These are phyloP conservation scores for Oxytropis ochrocephala DNA, from an alignment of 306 rosid species.

Conservation along the genomic window DNA sequence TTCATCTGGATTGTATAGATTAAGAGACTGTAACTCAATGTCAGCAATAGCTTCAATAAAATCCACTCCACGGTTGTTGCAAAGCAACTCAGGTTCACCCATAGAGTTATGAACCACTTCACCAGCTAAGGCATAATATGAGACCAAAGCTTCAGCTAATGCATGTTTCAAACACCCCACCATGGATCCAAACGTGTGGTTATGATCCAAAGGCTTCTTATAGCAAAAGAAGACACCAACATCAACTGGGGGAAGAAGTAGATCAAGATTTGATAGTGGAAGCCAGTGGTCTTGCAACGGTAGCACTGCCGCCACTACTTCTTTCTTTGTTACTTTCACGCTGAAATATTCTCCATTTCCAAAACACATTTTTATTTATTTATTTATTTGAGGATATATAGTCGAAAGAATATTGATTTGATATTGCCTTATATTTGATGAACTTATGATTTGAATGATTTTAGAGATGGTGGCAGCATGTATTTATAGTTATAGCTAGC, in stretches of 20 bases:
- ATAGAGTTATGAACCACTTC: constrained; percentile 43
- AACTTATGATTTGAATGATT: too few species aligned
- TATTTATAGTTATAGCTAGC: too few species aligned
- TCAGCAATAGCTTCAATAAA: constrained; percentile 55
- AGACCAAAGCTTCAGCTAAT: constrained; percentile 37
- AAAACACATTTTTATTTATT: constrained; percentile 17
- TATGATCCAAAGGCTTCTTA: neutral
- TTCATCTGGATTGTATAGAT: constrained; percentile 53
- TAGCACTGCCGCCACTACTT: constrained; percentile 47
- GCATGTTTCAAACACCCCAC: constrained; percentile 35
- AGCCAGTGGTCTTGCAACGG: constrained; percentile 63
- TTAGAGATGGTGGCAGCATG: too few species aligned
- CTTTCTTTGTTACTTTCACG: constrained; percentile 32
- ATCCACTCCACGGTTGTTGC: constrained; percentile 67
- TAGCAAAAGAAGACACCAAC: constrained; percentile 60
- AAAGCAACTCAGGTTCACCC: constrained; percentile 57
- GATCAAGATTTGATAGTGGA: constrained; percentile 67
- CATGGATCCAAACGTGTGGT: neutral
- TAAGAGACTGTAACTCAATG: constrained; percentile 34
- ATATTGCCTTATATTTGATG: too few species aligned
- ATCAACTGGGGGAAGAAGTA: constrained; percentile 48
- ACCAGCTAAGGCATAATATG: constrained; percentile 49
- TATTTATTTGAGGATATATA: too few species aligned
- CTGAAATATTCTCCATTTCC: constrained; percentile 5
- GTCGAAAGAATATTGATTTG: too few species aligned